A percentile compares a stretch with the other conserved stretches of the same genome.
Evolutionary conservation across 495 filamentous ascomycete genomes (phyloP).

Genomic region (Podospora australis): DNA sequence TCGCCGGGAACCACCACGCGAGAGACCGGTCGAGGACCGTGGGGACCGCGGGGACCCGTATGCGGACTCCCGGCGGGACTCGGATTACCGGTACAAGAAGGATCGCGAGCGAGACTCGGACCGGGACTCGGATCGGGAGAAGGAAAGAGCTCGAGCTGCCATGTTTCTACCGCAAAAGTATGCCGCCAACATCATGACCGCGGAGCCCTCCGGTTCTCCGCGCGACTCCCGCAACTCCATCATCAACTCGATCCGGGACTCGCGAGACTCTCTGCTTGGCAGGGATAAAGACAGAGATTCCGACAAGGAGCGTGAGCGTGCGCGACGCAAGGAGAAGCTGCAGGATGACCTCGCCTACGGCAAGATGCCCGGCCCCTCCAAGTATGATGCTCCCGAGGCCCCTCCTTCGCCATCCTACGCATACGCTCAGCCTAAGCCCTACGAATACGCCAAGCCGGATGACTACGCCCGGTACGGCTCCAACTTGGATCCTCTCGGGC

Average conservation of each 20-base stretch:
- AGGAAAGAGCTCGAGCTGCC: conserved; percentile 7
- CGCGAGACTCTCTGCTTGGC: no score
- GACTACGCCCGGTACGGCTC: conserved; percentile 39
- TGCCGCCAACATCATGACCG: conserved; percentile 15
- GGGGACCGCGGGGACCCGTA: conserved; percentile 12
- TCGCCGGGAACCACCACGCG: conserved; percentile 6
- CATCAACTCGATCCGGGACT: no score
- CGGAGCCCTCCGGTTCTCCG: conserved; percentile 14
- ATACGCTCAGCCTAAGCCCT: conserved; percentile 46
- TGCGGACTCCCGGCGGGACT: conserved; percentile 18
- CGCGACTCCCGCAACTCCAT: conserved; percentile 28
- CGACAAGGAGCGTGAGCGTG: conserved; percentile 25
- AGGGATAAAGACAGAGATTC: conserved; percentile 31
- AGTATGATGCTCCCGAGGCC: conserved; percentile 23
- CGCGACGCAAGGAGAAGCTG: conserved; percentile 31
- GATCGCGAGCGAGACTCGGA: conserved; percentile 24
- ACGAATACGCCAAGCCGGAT: conserved; percentile 44
- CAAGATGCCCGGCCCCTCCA: conserved; percentile 22
- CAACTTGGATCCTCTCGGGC: conserved; percentile 8
- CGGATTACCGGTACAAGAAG: conserved; percentile 21
- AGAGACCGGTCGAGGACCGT: neutral
- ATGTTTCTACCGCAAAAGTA: conserved; percentile 24
- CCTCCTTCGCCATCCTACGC: conserved; percentile 24
- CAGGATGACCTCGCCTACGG: conserved; percentile 45
- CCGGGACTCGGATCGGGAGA: conserved; percentile 9